phyloP scores from a whole-genome alignment of 139 green algal genomes.

The Chlamydomonas applanata region DNA sequence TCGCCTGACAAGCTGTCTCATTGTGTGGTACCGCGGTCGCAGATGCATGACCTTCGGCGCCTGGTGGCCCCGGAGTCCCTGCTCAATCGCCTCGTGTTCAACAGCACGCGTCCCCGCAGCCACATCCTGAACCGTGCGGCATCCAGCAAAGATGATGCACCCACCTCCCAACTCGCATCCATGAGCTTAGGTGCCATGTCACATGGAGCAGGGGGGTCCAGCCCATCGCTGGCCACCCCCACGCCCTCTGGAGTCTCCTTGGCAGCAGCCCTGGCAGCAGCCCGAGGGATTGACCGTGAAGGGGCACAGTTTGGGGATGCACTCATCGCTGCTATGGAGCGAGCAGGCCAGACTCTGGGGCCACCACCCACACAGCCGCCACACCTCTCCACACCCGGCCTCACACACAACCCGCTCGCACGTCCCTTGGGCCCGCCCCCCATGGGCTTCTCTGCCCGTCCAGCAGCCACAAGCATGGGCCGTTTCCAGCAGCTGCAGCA shows the following conservation, averaged over 20 bases:
- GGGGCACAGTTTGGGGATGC: constrained; percentile 5
- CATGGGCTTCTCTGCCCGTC: too few relatives aligned
- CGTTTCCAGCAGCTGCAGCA: neutral
- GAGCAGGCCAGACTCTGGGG: neutral
- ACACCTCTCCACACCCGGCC: neutral
- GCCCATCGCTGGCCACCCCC: neutral
- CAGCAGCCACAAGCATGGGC: neutral
- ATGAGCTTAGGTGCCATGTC: too few relatives aligned
- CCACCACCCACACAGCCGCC: neutral
- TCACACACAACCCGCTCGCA: neutral
- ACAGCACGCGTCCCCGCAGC: constrained; percentile 14
- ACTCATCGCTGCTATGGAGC: neutral
- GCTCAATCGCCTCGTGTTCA: constrained; percentile 32
- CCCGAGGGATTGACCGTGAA: too few relatives aligned
- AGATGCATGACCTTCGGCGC: constrained; percentile 41
- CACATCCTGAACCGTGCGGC: neutral
- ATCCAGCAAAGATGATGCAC: too few relatives aligned
- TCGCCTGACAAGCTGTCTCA: neutral
- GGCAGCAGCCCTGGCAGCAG: neutral
- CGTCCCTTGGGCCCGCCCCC: neutral
- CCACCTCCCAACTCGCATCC: too few relatives aligned
- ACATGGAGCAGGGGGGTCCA: too few relatives aligned
- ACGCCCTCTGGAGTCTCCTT: neutral
- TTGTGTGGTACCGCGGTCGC: neutral
- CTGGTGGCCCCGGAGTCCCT: constrained; percentile 13